These are phyloP conservation scores for Colletotrichum zoysiae DNA, from an alignment of 2,329 filamentous ascomycete genomes.

Conservation along the genomic window DNA sequence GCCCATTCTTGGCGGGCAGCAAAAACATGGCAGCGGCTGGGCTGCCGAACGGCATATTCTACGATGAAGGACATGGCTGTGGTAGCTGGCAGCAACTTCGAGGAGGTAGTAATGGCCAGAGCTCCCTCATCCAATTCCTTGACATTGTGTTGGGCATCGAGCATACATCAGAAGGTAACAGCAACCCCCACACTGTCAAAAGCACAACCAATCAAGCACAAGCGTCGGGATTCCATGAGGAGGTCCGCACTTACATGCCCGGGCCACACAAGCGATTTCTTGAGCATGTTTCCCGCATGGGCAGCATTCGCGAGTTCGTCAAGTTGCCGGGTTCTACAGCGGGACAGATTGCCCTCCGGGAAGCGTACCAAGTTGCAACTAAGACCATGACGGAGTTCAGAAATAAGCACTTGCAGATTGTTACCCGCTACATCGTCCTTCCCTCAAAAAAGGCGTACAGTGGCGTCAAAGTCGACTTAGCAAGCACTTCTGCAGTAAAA, in stretches of 20 bases:
- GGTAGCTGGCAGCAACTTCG: conserved; percentile 81
- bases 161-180: conserved; percentile 66
- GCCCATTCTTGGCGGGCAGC: conserved; percentile 89
- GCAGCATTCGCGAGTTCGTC: conserved; percentile 81
- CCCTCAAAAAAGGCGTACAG: conserved; percentile 67
- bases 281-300: conserved; percentile 73
- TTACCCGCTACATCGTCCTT: conserved; percentile 89
- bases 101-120: conserved; percentile 95
- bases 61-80: conserved; percentile 78
- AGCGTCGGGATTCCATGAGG: conserved; percentile 61
- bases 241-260: conserved; percentile 93
- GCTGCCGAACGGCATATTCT: conserved; percentile 85
- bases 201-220: conserved; percentile 20
- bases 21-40: conserved; percentile 92
- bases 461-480: conserved; percentile 52
- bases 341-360: conserved; percentile 59
- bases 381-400: conserved; percentile 81
- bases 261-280: conserved; percentile 85
- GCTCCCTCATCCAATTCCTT: conserved; percentile 92
- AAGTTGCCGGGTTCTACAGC: conserved; percentile 63
- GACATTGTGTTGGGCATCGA: conserved; percentile 88
- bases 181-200: conserved; percentile 45
- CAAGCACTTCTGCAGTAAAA: conserved; percentile 57
- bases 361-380: conserved; percentile 77
- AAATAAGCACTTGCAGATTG: conserved; percentile 90